phyloP scores from a whole-genome alignment of 2,329 filamentous ascomycete species.

The Pezicula neosporulosa region DNA sequence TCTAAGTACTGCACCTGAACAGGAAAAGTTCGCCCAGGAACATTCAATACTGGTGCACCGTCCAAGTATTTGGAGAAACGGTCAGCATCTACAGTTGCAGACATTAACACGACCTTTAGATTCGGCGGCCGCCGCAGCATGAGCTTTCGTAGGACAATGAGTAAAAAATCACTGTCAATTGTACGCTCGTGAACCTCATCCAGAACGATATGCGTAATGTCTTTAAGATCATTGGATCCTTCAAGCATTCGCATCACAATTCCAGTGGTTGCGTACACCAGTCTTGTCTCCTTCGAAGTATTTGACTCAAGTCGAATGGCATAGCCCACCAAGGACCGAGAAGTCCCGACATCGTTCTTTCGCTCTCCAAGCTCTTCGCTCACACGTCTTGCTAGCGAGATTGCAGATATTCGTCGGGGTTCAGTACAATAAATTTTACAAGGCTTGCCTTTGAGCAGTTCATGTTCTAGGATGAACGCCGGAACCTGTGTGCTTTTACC shows the following conservation, averaged over 20 bases:
- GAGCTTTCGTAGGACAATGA: slow-evolving; percentile 86
- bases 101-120: slow-evolving; percentile 94
- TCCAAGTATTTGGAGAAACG: slow-evolving; percentile 87
- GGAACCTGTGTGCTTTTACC: slow-evolving; percentile 99
- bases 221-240: slow-evolving; percentile 76
- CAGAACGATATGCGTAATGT: slow-evolving; percentile 92
- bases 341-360: slow-evolving; percentile 76
- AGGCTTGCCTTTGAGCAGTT: slow-evolving; percentile 72
- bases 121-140: slow-evolving; percentile 71
- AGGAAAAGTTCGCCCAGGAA: slow-evolving; percentile 91
- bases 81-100: slow-evolving; percentile 90
- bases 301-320: slow-evolving; percentile 92
- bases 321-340: slow-evolving; percentile 84
- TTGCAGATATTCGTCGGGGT: slow-evolving; percentile 90
- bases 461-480: slow-evolving; percentile 85
- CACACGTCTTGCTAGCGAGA: slow-evolving; percentile 87
- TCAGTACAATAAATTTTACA: slow-evolving; percentile 97
- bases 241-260: slow-evolving; percentile 99
- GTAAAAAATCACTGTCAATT: slow-evolving; percentile 93
- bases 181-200: slow-evolving; percentile 96
- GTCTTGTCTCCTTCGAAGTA: slow-evolving; percentile 72
- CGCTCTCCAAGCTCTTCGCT: slow-evolving; percentile 92
- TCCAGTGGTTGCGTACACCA: slow-evolving; percentile 86
- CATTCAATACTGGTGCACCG: slow-evolving; percentile 80
- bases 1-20: slow-evolving; percentile 86